These are phyloP conservation scores for Pseudopithomyces maydicus DNA, from an alignment of 2,329 filamentous ascomycete genomes.

Conservation along the genomic window DNA sequence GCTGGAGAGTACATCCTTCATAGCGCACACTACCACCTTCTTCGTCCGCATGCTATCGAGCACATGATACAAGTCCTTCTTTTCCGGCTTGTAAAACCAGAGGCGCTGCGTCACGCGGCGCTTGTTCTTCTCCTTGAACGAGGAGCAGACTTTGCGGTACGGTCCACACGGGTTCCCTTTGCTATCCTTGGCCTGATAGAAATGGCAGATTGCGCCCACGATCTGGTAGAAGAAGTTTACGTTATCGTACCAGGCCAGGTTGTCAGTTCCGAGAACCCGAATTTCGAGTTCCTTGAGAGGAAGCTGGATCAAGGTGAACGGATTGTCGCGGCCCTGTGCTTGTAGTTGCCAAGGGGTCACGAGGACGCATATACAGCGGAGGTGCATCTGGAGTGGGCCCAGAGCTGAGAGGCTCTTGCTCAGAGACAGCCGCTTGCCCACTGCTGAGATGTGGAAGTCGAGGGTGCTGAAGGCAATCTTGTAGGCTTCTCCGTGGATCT, in stretches of 20 bases:
- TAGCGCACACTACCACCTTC: slow-evolving; percentile 3
- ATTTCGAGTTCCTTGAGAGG: slow-evolving; percentile 11
- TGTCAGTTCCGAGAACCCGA: not conserved
- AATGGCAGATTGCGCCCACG: slow-evolving; percentile 6
- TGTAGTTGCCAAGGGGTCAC: slow-evolving; percentile 4
- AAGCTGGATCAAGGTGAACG: slow-evolving; percentile 9
- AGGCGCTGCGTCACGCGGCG: not conserved
- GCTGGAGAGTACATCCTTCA: not conserved
- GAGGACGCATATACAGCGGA: slow-evolving; percentile 6
- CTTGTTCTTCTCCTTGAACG: not conserved
- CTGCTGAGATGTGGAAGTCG: not conserved
- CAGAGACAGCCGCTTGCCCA: not conserved
- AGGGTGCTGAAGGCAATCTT: not conserved
- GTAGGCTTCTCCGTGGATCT: slow-evolving; percentile 10
- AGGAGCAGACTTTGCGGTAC: not conserved
- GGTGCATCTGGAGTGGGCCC: slow-evolving; percentile 1
- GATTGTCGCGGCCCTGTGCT: slow-evolving; percentile 5
- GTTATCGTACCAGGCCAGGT: not conserved
- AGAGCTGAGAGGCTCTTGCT: not conserved
- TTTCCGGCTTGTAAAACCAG: not conserved
- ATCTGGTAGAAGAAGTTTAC: slow-evolving; percentile 1
- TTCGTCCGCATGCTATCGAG: not conserved
- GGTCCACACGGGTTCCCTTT: not conserved
- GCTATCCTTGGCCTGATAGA: not conserved
- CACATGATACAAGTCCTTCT: slow-evolving; percentile 1